phyloP scores from a whole-genome alignment of 2,329 filamentous ascomycete genomes.

The Hypoxylon rubiginosum region DNA sequence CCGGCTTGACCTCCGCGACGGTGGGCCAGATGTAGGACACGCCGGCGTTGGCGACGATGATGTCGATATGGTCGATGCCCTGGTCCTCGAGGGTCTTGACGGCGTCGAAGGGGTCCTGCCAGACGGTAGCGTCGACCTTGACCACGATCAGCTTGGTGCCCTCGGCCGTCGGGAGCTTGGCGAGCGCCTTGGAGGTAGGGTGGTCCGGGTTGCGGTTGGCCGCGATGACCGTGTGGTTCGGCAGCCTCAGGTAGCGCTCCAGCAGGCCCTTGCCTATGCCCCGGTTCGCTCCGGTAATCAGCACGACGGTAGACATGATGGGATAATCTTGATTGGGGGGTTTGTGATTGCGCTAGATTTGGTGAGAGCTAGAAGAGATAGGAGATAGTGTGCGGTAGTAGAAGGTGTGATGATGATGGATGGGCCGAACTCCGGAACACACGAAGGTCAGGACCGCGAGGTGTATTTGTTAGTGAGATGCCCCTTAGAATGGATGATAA shows the following conservation, averaged over 20 bases:
- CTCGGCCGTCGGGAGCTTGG: neutral
- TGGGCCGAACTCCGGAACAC: too few species aligned
- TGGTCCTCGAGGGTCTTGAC: constrained; percentile 30
- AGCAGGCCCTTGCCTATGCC: neutral
- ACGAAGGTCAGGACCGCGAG: too few species aligned
- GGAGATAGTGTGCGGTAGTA: too few species aligned
- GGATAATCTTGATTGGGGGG: too few species aligned
- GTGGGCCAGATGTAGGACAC: constrained; percentile 53
- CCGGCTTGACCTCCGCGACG: constrained; percentile 52
- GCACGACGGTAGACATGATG: neutral
- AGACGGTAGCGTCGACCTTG: neutral
- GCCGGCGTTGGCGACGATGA: constrained; percentile 67
- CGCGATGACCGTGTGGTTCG: neutral
- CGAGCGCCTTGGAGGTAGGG: neutral
- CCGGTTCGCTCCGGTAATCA: neutral
- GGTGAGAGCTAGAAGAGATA: too few species aligned
- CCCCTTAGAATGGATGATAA: too few species aligned
- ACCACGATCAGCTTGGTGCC: neutral
- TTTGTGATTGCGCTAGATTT: too few species aligned
- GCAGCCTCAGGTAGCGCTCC: neutral
- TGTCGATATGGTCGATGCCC: constrained; percentile 60
- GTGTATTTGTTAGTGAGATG: too few species aligned
- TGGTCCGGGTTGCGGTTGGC: neutral
- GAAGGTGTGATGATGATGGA: too few species aligned
- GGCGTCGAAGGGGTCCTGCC: constrained; percentile 26